These are phyloP conservation scores for Bipolaris victoriae DNA, from an alignment of 2,329 filamentous ascomycete genomes.

Conservation along the genomic window DNA sequence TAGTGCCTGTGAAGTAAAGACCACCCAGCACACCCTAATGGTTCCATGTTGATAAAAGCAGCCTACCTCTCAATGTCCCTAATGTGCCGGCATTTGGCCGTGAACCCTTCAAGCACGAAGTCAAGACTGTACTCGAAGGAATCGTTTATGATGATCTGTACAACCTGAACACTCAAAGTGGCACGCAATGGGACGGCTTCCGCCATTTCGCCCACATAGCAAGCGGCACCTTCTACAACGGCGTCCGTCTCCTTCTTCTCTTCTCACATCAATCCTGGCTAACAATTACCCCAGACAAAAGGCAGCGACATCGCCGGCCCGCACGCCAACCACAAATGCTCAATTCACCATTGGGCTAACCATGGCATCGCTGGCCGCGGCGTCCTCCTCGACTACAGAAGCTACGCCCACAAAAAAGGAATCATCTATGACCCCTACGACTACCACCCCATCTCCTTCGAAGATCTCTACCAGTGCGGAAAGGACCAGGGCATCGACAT, in stretches of 20 bases:
- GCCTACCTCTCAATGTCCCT: constrained; percentile 60
- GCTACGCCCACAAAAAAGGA: constrained; percentile 51
- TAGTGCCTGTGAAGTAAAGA: constrained; percentile 61
- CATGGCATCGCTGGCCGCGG: constrained; percentile 55
- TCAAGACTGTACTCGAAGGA: constrained; percentile 52
- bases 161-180: constrained; percentile 52
- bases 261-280: background rate
- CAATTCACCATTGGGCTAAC: constrained; percentile 55
- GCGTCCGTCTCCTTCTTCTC: constrained; percentile 20
- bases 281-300: constrained; percentile 36
- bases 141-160: constrained; percentile 53
- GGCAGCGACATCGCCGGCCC: constrained; percentile 51
- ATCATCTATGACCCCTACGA: constrained; percentile 52
- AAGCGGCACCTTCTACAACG: constrained; percentile 52
- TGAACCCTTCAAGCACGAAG: constrained; percentile 61
- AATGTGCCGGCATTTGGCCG: constrained; percentile 61
- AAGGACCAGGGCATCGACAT: constrained; percentile 67
- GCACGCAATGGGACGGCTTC: constrained; percentile 56
- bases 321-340: constrained; percentile 51
- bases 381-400: constrained; percentile 53
- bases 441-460: constrained; percentile 51
- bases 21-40: background rate
- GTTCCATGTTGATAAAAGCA: constrained; percentile 26
- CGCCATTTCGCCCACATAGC: constrained; percentile 52
- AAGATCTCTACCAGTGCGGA: constrained; percentile 63